Evolutionary conservation across 306 rosid species (phyloP).

Genomic region (Phaseolus lunatus): DNA sequence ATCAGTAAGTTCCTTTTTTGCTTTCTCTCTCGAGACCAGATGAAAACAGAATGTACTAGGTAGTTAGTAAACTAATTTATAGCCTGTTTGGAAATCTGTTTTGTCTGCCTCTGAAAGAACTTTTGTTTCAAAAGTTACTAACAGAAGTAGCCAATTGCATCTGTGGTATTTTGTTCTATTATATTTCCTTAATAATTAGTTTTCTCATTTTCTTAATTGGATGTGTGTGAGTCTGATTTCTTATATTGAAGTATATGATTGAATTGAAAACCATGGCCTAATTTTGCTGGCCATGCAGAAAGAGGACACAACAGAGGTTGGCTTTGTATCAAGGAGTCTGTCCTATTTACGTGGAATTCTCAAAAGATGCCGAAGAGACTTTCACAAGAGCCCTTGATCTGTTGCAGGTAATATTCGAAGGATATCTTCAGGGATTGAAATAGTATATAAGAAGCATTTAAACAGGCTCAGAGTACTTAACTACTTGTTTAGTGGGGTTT

Average conservation of each 20-base stretch:
- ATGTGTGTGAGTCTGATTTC: constrained; percentile 5
- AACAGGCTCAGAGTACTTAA: neutral
- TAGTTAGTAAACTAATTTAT: constrained; percentile 6
- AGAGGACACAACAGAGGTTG: constrained; percentile 81
- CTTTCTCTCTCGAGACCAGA: neutral
- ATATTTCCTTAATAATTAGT: neutral
- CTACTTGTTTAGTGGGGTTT: neutral
- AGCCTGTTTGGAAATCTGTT: too few species aligned
- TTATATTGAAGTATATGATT: constrained; percentile 42
- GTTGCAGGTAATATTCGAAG: constrained; percentile 57
- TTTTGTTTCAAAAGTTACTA: too few species aligned
- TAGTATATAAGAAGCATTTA: constrained; percentile 22
- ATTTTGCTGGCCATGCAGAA: constrained; percentile 63
- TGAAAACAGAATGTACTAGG: neutral
- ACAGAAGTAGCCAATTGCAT: neutral
- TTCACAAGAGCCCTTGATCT: constrained; percentile 67
- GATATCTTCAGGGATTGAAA: constrained; percentile 23
- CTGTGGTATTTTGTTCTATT: neutral
- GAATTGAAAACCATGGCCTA: neutral
- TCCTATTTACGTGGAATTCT: constrained; percentile 85
- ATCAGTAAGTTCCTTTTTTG: constrained; percentile 69
- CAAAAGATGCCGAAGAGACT: constrained; percentile 84
- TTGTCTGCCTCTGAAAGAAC: too few species aligned
- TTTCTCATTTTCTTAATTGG: neutral
- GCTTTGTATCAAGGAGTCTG: constrained; percentile 95